Conservation (phyloP, 768 basidiomycete species). For the Coprinopsis cinerea region DNA sequence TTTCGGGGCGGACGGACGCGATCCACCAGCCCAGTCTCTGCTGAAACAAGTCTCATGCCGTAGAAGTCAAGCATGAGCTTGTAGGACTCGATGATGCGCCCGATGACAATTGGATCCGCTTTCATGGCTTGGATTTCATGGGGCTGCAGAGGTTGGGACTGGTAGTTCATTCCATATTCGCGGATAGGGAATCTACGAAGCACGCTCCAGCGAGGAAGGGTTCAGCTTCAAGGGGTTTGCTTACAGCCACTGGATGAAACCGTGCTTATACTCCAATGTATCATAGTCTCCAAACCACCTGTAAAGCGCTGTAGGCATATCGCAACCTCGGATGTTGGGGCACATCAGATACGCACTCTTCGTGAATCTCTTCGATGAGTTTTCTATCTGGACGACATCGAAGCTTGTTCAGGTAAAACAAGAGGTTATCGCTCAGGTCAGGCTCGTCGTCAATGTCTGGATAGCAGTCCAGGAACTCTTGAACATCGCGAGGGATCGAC, state of each 20-base stretch:
- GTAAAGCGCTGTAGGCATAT: not conserved
- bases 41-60: slow-evolving; percentile 59
- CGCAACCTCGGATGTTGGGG: not conserved
- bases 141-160: slow-evolving; percentile 58
- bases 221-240: slow-evolving; percentile 21
- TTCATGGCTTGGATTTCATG: slow-evolving; percentile 61
- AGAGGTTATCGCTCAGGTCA: slow-evolving; percentile 39
- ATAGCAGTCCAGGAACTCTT: slow-evolving; percentile 52
- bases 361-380: slow-evolving; percentile 57
- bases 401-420: slow-evolving; percentile 54
- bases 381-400: slow-evolving; percentile 58
- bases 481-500: slow-evolving; percentile 49
- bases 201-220: not conserved
- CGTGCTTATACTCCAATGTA: slow-evolving; percentile 62
- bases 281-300: slow-evolving; percentile 65
- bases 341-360: slow-evolving; percentile 30
- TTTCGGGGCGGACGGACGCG: slow-evolving; percentile 45
- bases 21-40: slow-evolving; percentile 53
- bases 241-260: slow-evolving; percentile 77
- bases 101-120: slow-evolving; percentile 37
- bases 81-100: slow-evolving; percentile 55
- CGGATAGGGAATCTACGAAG: slow-evolving; percentile 60
- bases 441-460: slow-evolving; percentile 37
- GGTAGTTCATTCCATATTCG: slow-evolving; percentile 67
- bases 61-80: slow-evolving; percentile 77